These are phyloP conservation scores for Tricholoma flavovirens DNA, from an alignment of 768 basidiomycete genomes.

Conservation along the genomic window DNA sequence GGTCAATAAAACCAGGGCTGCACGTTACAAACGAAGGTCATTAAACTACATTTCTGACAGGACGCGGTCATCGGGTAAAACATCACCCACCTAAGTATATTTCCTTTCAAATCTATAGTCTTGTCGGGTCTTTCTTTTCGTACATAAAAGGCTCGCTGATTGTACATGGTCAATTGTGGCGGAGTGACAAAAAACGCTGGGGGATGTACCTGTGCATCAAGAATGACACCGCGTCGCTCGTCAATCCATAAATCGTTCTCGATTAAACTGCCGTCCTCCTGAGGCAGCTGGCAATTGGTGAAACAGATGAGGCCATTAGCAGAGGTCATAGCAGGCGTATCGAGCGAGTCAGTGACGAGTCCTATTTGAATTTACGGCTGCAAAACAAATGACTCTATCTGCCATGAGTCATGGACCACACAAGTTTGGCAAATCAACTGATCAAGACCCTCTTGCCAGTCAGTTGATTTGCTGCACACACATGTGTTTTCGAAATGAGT, in stretches of 20 bases:
- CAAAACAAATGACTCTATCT: not conserved
- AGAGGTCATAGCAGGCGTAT: slow-evolving; percentile 30
- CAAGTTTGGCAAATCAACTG: not conserved
- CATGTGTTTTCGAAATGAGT: no score
- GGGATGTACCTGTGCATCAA: slow-evolving; percentile 62
- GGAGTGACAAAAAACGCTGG: not conserved
- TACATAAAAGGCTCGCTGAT: slow-evolving; percentile 64
- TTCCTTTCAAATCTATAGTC: slow-evolving; percentile 66
- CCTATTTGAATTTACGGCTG: not conserved
- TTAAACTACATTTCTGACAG: not conserved
- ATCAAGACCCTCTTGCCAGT: not conserved
- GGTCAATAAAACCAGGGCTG: slow-evolving; percentile 83
- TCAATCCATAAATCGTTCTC: slow-evolving; percentile 82
- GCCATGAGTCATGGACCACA: not conserved
- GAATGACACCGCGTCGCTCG: slow-evolving; percentile 61
- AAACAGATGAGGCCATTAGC: slow-evolving; percentile 73
- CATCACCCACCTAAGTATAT: slow-evolving; percentile 58
- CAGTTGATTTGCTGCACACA: no score
- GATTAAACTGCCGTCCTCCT: slow-evolving; percentile 72
- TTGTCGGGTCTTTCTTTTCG: slow-evolving; percentile 54
- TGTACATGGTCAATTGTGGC: slow-evolving; percentile 7
- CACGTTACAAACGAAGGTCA: not conserved
- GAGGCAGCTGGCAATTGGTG: slow-evolving; percentile 78
- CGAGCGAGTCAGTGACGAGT: not conserved
- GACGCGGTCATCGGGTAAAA: not conserved